phyloP scores from a whole-genome alignment of 148 eudicot genomes.

The Heliosperma pusillum region DNA sequence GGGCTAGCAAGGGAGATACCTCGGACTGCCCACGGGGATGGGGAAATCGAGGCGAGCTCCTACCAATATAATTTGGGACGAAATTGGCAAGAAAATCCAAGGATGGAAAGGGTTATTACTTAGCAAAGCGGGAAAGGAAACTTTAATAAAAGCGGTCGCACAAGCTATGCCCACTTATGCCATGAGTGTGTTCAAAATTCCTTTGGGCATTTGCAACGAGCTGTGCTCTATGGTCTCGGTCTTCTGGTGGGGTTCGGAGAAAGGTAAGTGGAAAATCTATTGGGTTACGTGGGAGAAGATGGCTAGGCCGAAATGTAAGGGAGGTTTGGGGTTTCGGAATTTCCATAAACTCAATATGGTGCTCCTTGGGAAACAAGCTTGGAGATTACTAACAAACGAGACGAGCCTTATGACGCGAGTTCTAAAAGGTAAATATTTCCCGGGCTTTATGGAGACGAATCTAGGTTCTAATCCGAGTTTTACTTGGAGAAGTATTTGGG shows the following conservation, averaged over 20 bases:
- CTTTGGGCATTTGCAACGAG: neutral
- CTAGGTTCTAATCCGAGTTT: too few relatives aligned
- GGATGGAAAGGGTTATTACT: neutral
- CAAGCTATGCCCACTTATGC: too few relatives aligned
- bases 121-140: too few relatives aligned
- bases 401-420: neutral
- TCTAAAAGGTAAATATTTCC: neutral
- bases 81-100: neutral
- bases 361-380: neutral
- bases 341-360: neutral
- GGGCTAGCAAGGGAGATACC: neutral
- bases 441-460: too few relatives aligned
- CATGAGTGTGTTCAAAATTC: too few relatives aligned
- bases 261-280: neutral
- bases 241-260: neutral
- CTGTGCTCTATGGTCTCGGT: neutral
- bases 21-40: neutral
- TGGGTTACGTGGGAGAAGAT: neutral
- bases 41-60: neutral
- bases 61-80: neutral
- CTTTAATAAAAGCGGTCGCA: too few relatives aligned
- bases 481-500: too few relatives aligned
- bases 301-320: neutral
- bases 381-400: neutral
- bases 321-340: too few relatives aligned